Percentiles rank a stretch among this genome's conserved stretches.
Conservation (phyloP, 1,139 yeast species). For the Geotrichum fermentans region DNA sequence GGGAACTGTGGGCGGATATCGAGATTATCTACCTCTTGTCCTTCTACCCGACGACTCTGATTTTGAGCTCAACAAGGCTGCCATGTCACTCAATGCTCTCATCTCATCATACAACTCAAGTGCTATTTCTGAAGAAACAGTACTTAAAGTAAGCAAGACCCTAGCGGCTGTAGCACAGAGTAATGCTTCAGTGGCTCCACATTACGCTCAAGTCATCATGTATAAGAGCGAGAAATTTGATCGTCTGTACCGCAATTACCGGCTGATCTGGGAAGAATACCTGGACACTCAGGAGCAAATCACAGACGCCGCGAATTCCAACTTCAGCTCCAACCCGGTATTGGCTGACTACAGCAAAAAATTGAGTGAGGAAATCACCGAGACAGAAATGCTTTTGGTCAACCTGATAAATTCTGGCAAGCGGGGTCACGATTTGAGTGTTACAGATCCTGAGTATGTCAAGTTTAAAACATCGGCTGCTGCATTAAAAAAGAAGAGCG, state of each 20-base stretch:
- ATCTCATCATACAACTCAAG: constrained; percentile 31
- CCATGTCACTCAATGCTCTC: constrained; percentile 32
- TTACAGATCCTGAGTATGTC: constrained; percentile 13
- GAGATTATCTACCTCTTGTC: constrained; percentile 32
- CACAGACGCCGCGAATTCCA: neutral
- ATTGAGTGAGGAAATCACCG: constrained; percentile 18
- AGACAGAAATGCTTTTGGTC: constrained; percentile 20
- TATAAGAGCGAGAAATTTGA: constrained; percentile 25
- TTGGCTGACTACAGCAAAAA: constrained; percentile 15
- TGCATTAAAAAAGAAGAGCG: neutral
- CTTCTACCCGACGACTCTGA: constrained; percentile 31
- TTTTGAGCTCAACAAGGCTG: constrained; percentile 26
- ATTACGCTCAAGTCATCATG: constrained; percentile 24
- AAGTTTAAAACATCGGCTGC: constrained; percentile 8
- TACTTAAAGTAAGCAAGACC: constrained; percentile 24
- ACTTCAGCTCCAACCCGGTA: constrained; percentile 16
- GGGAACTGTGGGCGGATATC: constrained; percentile 28
- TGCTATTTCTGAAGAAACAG: constrained; percentile 29
- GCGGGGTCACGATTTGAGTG: constrained; percentile 14
- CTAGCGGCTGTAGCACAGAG: constrained; percentile 25
- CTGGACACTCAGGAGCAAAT: constrained; percentile 16
- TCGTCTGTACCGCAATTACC: constrained; percentile 20
- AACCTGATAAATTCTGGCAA: constrained; percentile 18
- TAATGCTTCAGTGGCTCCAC: constrained; percentile 21
- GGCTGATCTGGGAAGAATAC: constrained; percentile 21